Percentiles rank a stretch among this genome's conserved stretches.
Conservation (phyloP, 768 basidiomycete species). For the Pisolithus marmoratus region DNA sequence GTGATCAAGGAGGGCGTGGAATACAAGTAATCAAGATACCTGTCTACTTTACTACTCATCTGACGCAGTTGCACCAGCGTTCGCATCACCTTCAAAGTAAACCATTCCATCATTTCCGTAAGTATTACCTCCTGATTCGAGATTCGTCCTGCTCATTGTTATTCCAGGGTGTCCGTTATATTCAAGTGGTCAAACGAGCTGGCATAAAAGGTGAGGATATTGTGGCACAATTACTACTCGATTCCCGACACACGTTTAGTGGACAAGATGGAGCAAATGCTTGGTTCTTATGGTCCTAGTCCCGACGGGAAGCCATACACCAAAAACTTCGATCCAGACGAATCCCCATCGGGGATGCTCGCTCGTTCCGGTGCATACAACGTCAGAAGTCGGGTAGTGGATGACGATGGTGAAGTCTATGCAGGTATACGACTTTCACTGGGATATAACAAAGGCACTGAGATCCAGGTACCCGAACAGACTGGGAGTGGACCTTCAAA, state of each 20-base stretch:
- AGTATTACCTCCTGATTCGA: constrained; percentile 12
- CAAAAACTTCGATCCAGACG: constrained; percentile 73
- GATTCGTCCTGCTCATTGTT: constrained; percentile 6
- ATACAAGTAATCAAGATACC: constrained; percentile 57
- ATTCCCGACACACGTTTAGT: constrained; percentile 40
- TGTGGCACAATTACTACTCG: not conserved
- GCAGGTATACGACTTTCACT: constrained; percentile 47
- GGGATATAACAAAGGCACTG: constrained; percentile 1
- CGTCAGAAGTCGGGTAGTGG: constrained; percentile 78
- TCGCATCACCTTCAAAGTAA: constrained; percentile 78
- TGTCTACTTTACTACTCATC: not conserved
- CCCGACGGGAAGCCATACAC: constrained; percentile 57
- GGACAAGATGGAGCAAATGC: constrained; percentile 90
- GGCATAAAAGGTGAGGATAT: constrained; percentile 60
- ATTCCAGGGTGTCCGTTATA: constrained; percentile 72
- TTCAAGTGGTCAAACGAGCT: constrained; percentile 82
- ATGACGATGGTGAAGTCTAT: constrained; percentile 81
- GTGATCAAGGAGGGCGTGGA: constrained; percentile 80
- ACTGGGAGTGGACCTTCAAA: constrained; percentile 75
- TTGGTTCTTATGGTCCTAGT: constrained; percentile 85
- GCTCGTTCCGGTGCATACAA: constrained; percentile 76
- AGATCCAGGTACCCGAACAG: constrained; percentile 11
- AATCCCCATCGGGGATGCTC: constrained; percentile 72
- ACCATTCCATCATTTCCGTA: constrained; percentile 84
- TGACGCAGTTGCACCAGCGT: constrained; percentile 42